Base-by-base conservation (phyloP, 352 stramenopile genomes). In the Pythium graminicola region DNA sequence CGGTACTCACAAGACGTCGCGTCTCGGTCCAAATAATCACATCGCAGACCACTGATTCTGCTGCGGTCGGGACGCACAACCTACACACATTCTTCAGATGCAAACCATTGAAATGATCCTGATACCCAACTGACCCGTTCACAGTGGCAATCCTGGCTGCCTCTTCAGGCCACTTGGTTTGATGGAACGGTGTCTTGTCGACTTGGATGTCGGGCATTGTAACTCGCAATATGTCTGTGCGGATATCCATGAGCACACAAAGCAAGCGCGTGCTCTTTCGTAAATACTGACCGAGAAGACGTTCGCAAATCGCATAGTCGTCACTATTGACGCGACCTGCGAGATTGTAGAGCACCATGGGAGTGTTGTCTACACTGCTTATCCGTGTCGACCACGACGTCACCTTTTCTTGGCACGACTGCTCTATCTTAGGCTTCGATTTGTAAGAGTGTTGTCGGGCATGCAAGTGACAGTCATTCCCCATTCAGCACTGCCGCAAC, bases 301-400 rank as follows among this genome's bases (percentile, higher is more conserved):
- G 72, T 49, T 87, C 79, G 48, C 79, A 87, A 47, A 87, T 79
- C 35, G 74, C 74, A 45, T 85, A 89, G 36, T 87, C 76, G 43
- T 86, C 73, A 50, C 72, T 85, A 50, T 69, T 86, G 31, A 86
- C 79, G 29, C 74, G 64, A 8, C 74, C 79, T 6, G 70, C 74
- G 43, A 89, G 71, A 20, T 71, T 71, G 65, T 83, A 86, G 35
- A 74, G 73, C 45, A 85, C 76, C 73, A 62, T 67, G n/a, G 7
- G 19, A n/a, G 39, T 8, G 20, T 10, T 11, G 13, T 43, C 22
- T 13, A 19, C 22, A 17, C 36, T 43, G 36, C 16, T n/a, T n/a
- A n/a, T n/a, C n/a, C n/a, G n/a, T n/a, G n/a, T n/a, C n/a, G n/a
- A n/a, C n/a, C n/a, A n/a, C n/a, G n/a, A n/a, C n/a, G n/a, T n/a